Evolutionary conservation across 139 green algal species (phyloP).

Genomic region (Tetratostichococcus sp.): DNA sequence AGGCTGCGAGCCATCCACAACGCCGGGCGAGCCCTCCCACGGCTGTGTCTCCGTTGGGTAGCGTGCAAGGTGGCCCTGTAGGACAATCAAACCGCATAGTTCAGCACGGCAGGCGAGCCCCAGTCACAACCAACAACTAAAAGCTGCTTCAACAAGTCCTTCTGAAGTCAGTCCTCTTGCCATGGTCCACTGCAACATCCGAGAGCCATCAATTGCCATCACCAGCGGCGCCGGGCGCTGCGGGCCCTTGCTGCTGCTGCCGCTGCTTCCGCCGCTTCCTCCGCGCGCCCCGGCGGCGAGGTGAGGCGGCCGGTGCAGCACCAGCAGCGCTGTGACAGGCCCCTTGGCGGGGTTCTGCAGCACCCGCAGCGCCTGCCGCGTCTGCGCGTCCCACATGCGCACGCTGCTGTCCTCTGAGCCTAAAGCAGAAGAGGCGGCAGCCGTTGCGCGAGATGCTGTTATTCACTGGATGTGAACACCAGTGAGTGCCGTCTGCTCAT

Average conservation of each 20-base stretch:
- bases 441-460: no score
- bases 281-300: slow-evolving; percentile 20
- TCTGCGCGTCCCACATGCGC: slow-evolving; percentile 73
- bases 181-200: no score
- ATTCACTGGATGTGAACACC: no score
- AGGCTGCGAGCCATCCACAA: slow-evolving; percentile 45
- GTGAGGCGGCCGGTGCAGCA: slow-evolving; percentile 38
- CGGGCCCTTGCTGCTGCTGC: slow-evolving; percentile 29
- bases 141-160: no score
- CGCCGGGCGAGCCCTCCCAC: slow-evolving; percentile 51
- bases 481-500: no score
- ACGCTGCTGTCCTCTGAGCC: slow-evolving; percentile 65
- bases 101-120: no score
- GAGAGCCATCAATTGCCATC: no score
- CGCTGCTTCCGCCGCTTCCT: neutral
- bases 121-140: no score
- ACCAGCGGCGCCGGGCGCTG: slow-evolving; percentile 58
- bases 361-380: slow-evolving; percentile 54
- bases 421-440: slow-evolving; percentile 5
- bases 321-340: slow-evolving; percentile 52
- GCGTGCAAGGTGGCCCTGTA: slow-evolving; percentile 55
- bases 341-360: slow-evolving; percentile 45
- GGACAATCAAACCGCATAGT: no score
- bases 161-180: no score
- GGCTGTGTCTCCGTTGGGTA: slow-evolving; percentile 20